Evolutionary conservation across 306 rosid species (phyloP), one percentile per base, ranked within the genome.

Genomic region (Acacia melanoxylon): DNA sequence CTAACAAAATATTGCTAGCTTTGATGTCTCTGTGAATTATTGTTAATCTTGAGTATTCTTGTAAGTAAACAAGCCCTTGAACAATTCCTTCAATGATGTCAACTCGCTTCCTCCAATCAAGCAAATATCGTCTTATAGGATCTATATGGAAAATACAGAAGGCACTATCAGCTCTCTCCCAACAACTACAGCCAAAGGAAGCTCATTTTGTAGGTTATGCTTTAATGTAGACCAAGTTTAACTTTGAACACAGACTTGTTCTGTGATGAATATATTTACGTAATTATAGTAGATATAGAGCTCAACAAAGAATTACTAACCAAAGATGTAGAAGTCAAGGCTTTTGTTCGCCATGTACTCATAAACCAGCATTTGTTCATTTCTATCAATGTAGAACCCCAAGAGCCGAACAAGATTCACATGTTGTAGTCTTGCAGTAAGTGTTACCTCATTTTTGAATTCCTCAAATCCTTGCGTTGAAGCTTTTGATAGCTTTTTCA

Each of bases 401-500:
- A 54, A 4, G 25, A 54, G 4, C 4, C 13, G 62, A 54, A 54
- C 25, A 54, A 54, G 62, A 54, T 54, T 54, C 13, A 54, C 62
- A n/a, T 54, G 62, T 8, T 54, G 62, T 54, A 54, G 62, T n/a
- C 25, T 54, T 54, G 62, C 62, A n/a, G 25, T 20, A 8, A 54
- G 12, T 20, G 25, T 54, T 54, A 54, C 62, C 62, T 54, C 62
- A 54, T 20, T 54, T 54, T 54, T 54, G 1, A 54, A 54, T 54
- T 54, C 62, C 62, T 54, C 62, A 54, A 54, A 80, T 29, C 91
- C 90, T 81, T 87, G 94, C 37, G 69, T 69, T 2, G 92, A 91
- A 4, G 81, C 62, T 76, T 80, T 75, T 19, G 94, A 89, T 61
- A 87, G 85, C 27, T 84, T 84, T 68, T 89, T 91, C 33, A 86